phyloP scores from a whole-genome alignment of 176 grass and related monocot genomes.

The Triticum timopheevii region DNA sequence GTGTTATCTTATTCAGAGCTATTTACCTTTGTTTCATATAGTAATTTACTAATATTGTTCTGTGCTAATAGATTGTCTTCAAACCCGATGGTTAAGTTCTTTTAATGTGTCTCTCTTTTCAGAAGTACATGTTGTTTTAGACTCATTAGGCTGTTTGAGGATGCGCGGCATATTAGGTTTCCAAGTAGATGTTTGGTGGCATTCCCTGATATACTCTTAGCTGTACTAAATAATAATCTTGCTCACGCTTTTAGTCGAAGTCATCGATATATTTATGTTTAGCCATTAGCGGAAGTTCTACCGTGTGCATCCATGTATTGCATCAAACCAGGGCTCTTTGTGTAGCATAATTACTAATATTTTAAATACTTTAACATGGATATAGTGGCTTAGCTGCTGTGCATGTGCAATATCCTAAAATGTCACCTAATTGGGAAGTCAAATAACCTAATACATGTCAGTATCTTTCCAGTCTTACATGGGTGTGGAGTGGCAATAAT shows the following conservation, averaged over 20 bases:
- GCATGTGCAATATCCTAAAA: background rate
- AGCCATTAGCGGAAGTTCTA: background rate
- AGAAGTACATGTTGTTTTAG: slow-evolving; percentile 1
- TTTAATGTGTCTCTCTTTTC: background rate
- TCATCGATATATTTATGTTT: background rate
- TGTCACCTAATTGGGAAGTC: background rate
- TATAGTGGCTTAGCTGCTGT: background rate
- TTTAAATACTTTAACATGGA: background rate
- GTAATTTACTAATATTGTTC: background rate
- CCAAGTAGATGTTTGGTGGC: background rate
- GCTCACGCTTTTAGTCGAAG: background rate
- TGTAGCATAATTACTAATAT: background rate
- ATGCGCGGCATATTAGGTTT: background rate
- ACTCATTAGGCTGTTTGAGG: background rate
- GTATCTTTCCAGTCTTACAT: background rate
- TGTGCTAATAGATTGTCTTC: background rate
- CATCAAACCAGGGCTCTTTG: background rate
- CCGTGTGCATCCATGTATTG: background rate
- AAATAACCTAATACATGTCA: background rate
- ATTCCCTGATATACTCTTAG: background rate
- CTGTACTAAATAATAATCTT: background rate
- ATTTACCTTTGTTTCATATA: background rate
- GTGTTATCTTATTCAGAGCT: background rate
- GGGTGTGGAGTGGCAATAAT: too few species aligned
- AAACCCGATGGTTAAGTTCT: background rate